Evolutionary conservation across 192 early-diverging fungal genomes (phyloP).

Genomic region (Backusella luteola): DNA sequence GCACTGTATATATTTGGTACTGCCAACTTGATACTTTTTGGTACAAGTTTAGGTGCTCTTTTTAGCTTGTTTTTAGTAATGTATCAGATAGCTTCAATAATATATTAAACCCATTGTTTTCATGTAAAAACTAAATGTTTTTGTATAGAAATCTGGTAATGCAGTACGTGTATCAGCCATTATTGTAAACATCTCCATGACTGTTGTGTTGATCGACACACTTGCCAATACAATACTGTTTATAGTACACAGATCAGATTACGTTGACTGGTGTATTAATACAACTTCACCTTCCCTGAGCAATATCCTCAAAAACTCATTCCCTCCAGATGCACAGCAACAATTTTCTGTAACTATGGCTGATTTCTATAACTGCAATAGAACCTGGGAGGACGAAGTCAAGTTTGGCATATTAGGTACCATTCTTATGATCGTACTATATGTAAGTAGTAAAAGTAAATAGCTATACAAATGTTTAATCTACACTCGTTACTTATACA

Average conservation of each 20-base stretch:
- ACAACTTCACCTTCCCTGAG: not conserved
- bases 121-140: not conserved
- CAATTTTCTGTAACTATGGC: conserved; percentile 8
- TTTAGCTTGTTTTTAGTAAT: not conserved
- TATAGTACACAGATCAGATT: conserved; percentile 5
- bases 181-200: conserved; percentile 4
- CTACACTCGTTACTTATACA: not conserved
- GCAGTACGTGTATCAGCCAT: conserved; percentile 12
- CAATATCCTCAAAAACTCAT: not conserved
- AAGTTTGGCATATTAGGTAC: conserved; percentile 29
- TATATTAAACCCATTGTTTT: not conserved
- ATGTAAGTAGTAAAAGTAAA: conserved; percentile 17
- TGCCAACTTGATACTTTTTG: conserved; percentile 10
- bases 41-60: not conserved
- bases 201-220: conserved; percentile 15
- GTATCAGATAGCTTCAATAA: not conserved
- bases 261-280: conserved; percentile 18
- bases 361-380: conserved; percentile 38
- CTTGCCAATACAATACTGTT: conserved; percentile 33
- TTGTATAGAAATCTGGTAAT: conserved; percentile 15
- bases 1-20: conserved; percentile 6
- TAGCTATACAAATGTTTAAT: not conserved
- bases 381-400: conserved; percentile 36
- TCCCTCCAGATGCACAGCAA: not conserved
- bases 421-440: conserved; percentile 32